Evolutionary conservation across 768 basidiomycete genomes (phyloP), one percentile per base, ranked within the genome.

Genomic region (Phaeotremella skinneri): DNA sequence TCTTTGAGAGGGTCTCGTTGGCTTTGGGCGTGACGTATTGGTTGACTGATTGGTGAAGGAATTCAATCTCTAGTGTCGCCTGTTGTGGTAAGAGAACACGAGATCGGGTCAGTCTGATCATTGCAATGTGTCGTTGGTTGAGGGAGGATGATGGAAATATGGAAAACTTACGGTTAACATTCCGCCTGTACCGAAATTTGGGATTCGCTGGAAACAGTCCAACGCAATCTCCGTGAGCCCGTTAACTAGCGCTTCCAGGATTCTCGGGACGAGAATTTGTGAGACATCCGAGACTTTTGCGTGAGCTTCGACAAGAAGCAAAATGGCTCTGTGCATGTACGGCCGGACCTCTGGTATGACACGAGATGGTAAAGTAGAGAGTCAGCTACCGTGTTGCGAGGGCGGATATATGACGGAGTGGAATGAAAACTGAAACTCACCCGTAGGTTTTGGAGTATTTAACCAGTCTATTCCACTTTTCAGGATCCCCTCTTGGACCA

Each of bases 21-120:
- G 94, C 90, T 5, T 82, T 71, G 1, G 86, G 81, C 16, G 89
- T 75, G 54, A 97, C 88, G 74, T 94, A 93, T 66, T 89, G 86
- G 29, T 87, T 85, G 41, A 99, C 81, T 4, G 90, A 91, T 79
- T 98, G 96, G 77, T 99, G 94, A 82, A 98, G 86, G 80, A 98
- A 98, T 79, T 98, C 96, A 66, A 98, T 96, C 78, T 98, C 94
- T 26, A 99, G 85, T 3, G 96, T 98, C 14, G 96, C 96, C 92
- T 97, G 74, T 20, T n/a, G n/a, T n/a, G n/a, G n/a, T n/a, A n/a
- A n/a, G n/a, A n/a, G n/a, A n/a, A 14, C n/a, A n/a, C n/a, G n/a
- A n/a, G n/a, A n/a, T n/a, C n/a, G n/a, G 9, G 43, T 45, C 34
- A 37, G 34, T 20, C 23, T 45, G 43, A 7, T 45, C 21, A 45